Conservation (phyloP, 78 protist genomes). For the Planoprotostelium fungivorum region DNA sequence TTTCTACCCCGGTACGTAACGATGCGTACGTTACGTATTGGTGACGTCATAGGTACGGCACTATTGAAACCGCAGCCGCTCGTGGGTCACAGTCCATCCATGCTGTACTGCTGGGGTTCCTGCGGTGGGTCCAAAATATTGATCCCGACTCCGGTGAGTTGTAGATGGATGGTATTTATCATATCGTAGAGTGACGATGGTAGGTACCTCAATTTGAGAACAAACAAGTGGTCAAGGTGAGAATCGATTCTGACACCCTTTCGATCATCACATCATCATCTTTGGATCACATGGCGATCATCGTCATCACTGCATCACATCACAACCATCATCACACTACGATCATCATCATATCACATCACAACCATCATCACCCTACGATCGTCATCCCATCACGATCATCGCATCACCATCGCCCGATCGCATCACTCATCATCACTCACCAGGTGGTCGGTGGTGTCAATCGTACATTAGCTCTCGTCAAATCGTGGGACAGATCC, state of each 20-base stretch:
- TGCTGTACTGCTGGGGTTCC: background rate
- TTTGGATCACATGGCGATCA: too few relatives aligned
- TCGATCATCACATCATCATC: background rate
- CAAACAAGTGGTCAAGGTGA: background rate
- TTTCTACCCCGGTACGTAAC: background rate
- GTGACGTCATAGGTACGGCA: background rate
- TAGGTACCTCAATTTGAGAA: background rate
- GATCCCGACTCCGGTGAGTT: background rate
- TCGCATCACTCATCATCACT: too few relatives aligned
- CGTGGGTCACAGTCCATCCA: background rate
- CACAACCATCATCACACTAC: too few relatives aligned
- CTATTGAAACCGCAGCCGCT: background rate
- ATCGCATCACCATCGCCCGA: too few relatives aligned
- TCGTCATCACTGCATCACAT: too few relatives aligned
- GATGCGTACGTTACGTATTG: background rate
- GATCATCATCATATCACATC: too few relatives aligned
- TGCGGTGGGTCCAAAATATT: background rate
- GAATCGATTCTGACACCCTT: background rate
- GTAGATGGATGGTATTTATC: too few relatives aligned
- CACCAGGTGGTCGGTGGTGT: background rate
- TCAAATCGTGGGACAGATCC: background rate
- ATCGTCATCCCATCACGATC: too few relatives aligned
- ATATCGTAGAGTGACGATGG: background rate
- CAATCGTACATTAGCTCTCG: background rate
- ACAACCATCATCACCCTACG: too few relatives aligned